These are phyloP conservation scores for Guyanaporus albipodus DNA, from an alignment of 768 basidiomycete species.

Conservation along the genomic window DNA sequence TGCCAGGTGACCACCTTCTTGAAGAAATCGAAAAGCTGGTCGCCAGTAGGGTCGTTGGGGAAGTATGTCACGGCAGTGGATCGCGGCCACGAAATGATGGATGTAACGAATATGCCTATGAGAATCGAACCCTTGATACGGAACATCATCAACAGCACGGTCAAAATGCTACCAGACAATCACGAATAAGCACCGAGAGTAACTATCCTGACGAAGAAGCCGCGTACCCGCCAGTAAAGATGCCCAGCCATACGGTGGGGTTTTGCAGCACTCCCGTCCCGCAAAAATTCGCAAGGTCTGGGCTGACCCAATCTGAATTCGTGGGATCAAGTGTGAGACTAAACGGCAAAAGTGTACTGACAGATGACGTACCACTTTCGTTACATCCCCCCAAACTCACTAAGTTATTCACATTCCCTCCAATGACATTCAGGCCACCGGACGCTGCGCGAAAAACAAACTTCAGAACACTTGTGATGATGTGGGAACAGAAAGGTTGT, in stretches of 20 bases:
- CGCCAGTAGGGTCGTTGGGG: slow-evolving; percentile 64
- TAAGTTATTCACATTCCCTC: slow-evolving; percentile 65
- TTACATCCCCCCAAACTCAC: slow-evolving; percentile 76
- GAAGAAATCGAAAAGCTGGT: slow-evolving; percentile 79
- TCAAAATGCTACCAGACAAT: slow-evolving; percentile 51
- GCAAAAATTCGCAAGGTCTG: slow-evolving; percentile 57
- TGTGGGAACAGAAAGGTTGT: slow-evolving; percentile 13
- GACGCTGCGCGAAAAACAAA: slow-evolving; percentile 43
- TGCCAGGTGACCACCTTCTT: slow-evolving; percentile 80
- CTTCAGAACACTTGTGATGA: not conserved
- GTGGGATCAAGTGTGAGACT: slow-evolving; percentile 6
- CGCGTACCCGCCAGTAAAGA: slow-evolving; percentile 75
- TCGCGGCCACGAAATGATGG: slow-evolving; percentile 87
- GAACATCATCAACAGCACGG: slow-evolving; percentile 78
- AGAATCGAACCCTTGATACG: slow-evolving; percentile 80
- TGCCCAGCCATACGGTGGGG: slow-evolving; percentile 86
- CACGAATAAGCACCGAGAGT: slow-evolving; percentile 3
- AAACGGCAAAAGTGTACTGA: slow-evolving; percentile 2
- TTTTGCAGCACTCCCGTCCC: slow-evolving; percentile 57
- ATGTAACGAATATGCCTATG: slow-evolving; percentile 79
- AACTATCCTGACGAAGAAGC: not conserved
- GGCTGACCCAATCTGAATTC: slow-evolving; percentile 39
- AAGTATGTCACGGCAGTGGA: slow-evolving; percentile 77
- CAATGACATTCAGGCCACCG: slow-evolving; percentile 69
- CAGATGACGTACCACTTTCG: slow-evolving; percentile 37